Evolutionary conservation across 495 filamentous ascomycete species (phyloP), one percentile per base, ranked within the genome.

Genomic region (Alectoria sarmentosa): DNA sequence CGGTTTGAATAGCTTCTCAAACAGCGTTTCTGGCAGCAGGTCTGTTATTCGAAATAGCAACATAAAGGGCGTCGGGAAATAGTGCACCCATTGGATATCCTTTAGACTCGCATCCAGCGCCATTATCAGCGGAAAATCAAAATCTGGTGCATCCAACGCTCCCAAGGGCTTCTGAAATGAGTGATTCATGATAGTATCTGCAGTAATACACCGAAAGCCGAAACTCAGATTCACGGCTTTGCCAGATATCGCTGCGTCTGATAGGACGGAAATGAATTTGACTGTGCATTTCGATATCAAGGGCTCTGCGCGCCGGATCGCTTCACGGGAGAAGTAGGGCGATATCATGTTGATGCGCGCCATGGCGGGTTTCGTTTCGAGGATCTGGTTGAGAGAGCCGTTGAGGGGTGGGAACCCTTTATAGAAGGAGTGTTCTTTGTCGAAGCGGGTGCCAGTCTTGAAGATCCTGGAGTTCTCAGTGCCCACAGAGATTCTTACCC

Each of bases 101-200:
- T 48, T 23, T 9, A 26, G 21, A 48, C 21, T 23, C 8, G 21
- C 37, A 41, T 60, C 58, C 34, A 60, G 30, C 19, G 58, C 58
- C 15, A 34, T 14, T 21, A 60, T 41, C 23, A 60, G 42, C 8
- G 32, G 30, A 14, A 32, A 39, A 15, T 62, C 39, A 44, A 62
- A 62, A 21, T 30, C 60, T 21, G 39, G 41, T 14, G 60, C 60
- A 19, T 62, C 60, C 8, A 62, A 17, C 23, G 46, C 60, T 10
- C 60, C 60, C 4, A 62, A 46, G 34, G 60, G 60, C 32, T 54
- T 62, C 34, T 62, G 60, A 44, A 46, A 62, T 11, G 36, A 36
- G 41, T 46, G 36, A 26, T 62, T 54, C 60, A 62, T 62, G 42
- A 62, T 46, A n/a, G 26, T 54, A 23, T 62, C 60, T 36, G 39